phyloP scores from a whole-genome alignment of 2,329 filamentous ascomycete genomes.

The Alternaria brassicae region DNA sequence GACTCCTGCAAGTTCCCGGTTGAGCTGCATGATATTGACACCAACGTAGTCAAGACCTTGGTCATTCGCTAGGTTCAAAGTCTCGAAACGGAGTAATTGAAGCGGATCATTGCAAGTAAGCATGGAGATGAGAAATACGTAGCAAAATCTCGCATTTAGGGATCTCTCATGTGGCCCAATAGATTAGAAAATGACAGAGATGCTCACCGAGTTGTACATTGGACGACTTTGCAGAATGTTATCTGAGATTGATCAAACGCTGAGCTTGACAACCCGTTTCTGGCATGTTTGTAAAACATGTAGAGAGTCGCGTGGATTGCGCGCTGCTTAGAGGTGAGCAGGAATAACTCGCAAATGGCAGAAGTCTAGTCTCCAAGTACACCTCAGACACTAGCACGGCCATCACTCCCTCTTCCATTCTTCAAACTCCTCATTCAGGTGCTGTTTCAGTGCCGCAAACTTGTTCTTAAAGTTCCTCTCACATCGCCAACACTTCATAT shows the following conservation, averaged over 20 bases:
- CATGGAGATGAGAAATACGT: not conserved
- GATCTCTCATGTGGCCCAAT: not conserved
- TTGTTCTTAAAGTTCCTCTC: slow-evolving; percentile 73
- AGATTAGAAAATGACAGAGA: not conserved
- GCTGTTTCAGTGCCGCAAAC: slow-evolving; percentile 76
- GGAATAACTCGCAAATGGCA: not conserved
- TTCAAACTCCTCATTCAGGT: slow-evolving; percentile 77
- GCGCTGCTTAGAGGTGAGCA: not conserved
- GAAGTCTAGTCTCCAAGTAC: not conserved
- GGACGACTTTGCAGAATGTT: not conserved
- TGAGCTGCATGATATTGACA: slow-evolving; percentile 66
- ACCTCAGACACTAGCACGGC: not conserved
- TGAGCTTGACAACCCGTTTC: too few relatives aligned
- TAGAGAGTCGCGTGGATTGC: not conserved
- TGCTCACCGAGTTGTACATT: not conserved
- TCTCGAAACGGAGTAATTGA: not conserved
- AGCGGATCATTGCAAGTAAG: not conserved
- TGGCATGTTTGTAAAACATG: not conserved
- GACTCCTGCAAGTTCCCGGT: slow-evolving; percentile 64
- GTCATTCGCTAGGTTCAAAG: slow-evolving; percentile 36
- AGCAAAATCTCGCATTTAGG: not conserved
- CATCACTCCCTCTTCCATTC: slow-evolving; percentile 66
- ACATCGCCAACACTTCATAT: slow-evolving; percentile 87
- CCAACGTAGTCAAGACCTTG: slow-evolving; percentile 61
- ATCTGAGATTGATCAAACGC: too few relatives aligned